Base-by-base conservation (phyloP, 1,284 basidiomycete species). In the Apiotrichum sp. region DNA sequence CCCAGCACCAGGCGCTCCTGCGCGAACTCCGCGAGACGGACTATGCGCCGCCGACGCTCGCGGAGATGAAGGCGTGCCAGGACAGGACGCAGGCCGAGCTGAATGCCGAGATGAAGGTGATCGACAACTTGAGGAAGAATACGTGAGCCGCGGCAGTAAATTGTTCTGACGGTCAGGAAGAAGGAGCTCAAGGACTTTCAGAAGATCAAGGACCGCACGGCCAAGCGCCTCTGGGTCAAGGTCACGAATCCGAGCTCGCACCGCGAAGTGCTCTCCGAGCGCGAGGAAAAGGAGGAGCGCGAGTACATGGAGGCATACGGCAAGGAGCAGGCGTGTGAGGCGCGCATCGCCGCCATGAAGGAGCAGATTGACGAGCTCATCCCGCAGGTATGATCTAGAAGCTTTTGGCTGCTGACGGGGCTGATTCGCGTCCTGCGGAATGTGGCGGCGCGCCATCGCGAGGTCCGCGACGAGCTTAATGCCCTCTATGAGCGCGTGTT, bases 211-310 rank as follows among this genome's bases (percentile, higher is more conserved):
- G 55, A 58, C 8, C 61, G 63, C 3, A 61, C 63, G 4, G 42
- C 42, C 44, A 59, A 61, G 45, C 63, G 63, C 0, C 46, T 64
- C 1, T 61, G 58, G 57, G 57, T 58, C 31, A 57, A 57, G 44
- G 43, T 64, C 32, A 61, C 57, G 33, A 53, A 62, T 40, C 61
- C 61, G 9, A 11, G n/a, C 0, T 13, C 34, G 40, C 41, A 48
- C 16, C 38, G 41, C 29, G 52, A 57, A 47, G 47, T 32, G 34
- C 57, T 63, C 9, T 33, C 45, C 6, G 52, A 47, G 35, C 61
- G 57, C 47, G 62, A 61, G 33, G 55, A 59, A 9, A 57, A 62
- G 42, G 65, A 63, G 51, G 60, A 65, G 53, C 51, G 52, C 29
- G 58, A 63, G 38, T 65, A 66, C 42, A 22, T 66, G 22, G 58